Conservation (phyloP, 1,139 yeast genomes). For the Yamadazyma spencermartinsiae region DNA sequence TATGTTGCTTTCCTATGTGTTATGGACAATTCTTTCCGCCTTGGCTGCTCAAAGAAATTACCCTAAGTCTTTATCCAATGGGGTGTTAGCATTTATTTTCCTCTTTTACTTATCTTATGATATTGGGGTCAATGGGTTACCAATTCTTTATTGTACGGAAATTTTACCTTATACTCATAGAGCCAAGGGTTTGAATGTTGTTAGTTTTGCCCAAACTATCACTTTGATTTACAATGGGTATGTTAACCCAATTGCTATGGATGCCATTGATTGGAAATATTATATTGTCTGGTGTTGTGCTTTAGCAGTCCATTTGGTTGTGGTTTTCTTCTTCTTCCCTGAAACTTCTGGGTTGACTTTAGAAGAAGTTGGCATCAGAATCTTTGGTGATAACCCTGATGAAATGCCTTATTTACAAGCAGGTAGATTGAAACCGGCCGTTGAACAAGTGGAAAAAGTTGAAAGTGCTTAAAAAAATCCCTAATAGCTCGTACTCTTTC, state of each 20-base stretch:
- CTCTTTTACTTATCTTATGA: conserved; percentile 39
- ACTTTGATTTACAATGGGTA: conserved; percentile 34
- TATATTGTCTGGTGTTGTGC: conserved; percentile 54
- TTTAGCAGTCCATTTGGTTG: conserved; percentile 34
- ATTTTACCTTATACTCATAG: conserved; percentile 46
- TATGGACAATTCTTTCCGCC: conserved; percentile 42
- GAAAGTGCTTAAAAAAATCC: background rate
- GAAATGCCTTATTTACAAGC: conserved; percentile 8
- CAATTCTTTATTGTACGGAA: conserved; percentile 42
- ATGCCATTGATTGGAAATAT: conserved; percentile 58
- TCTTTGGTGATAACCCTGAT: conserved; percentile 41
- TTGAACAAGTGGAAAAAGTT: conserved; percentile 3
- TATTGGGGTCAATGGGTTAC: conserved; percentile 42
- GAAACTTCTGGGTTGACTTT: conserved; percentile 55
- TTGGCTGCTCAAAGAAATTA: conserved; percentile 36
- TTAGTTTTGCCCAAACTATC: conserved; percentile 27
- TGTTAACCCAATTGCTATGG: conserved; percentile 63
- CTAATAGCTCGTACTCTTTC: background rate
- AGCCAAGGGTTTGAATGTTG: conserved; percentile 44
- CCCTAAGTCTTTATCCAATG: conserved; percentile 35
- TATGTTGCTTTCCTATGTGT: conserved; percentile 40
- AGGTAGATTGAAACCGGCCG: background rate
- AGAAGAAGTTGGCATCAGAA: conserved; percentile 51
- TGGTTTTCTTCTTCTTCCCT: conserved; percentile 45
- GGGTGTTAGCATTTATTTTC: conserved; percentile 49